Evolutionary conservation across 352 stramenopile genomes (phyloP).

Genomic region (Pythium sp.): DNA sequence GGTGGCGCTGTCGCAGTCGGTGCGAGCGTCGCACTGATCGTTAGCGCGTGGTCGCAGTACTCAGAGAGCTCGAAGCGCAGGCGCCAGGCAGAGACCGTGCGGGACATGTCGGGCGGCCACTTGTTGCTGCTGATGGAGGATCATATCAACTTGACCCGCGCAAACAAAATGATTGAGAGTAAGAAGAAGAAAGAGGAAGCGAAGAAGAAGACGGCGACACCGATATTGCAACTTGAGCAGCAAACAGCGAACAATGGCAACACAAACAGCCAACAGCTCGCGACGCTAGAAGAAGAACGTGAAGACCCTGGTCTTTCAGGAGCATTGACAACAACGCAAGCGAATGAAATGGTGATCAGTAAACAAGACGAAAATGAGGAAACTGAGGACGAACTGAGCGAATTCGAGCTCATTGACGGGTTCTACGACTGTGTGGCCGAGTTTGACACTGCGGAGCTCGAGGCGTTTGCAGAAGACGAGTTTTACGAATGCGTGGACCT

Average conservation of each 20-base stretch:
- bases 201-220: constrained; percentile 14
- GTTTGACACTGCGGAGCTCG: constrained; percentile 48
- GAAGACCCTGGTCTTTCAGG: background rate
- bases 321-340: background rate
- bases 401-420: constrained; percentile 65
- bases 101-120: constrained; percentile 70
- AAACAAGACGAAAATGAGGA: background rate
- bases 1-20: constrained; percentile 77
- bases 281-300: background rate
- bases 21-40: constrained; percentile 71
- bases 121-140: constrained; percentile 75
- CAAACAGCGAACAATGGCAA: background rate
- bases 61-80: constrained; percentile 61
- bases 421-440: constrained; percentile 77
- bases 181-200: constrained; percentile 16
- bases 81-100: constrained; percentile 65
- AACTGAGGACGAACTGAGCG: background rate
- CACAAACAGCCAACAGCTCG: background rate
- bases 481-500: constrained; percentile 85
- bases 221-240: background rate
- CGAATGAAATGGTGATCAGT: background rate
- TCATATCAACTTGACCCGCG: constrained; percentile 30
- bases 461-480: constrained; percentile 77
- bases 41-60: constrained; percentile 82
- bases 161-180: constrained; percentile 17